These are phyloP conservation scores for Dryas integrifolia DNA, from an alignment of 331 rosid species.

Conservation along the genomic window DNA sequence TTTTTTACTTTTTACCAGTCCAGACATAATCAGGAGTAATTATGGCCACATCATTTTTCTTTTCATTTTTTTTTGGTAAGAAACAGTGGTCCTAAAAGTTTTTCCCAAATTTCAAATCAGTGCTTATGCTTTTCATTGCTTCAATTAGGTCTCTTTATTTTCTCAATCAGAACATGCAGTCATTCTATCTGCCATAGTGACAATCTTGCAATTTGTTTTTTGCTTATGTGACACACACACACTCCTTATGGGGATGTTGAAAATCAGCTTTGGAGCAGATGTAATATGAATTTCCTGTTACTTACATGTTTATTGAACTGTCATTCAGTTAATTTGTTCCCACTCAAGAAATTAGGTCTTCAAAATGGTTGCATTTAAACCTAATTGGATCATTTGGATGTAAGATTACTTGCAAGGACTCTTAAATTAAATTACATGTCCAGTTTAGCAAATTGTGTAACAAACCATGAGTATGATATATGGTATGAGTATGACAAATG, in stretches of 20 bases:
- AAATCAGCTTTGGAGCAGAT: not conserved
- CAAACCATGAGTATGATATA: not conserved
- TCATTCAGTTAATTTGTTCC: too few relatives aligned
- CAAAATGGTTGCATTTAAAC: not conserved
- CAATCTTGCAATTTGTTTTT: not conserved
- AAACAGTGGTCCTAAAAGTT: not conserved
- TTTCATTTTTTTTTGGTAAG: not conserved
- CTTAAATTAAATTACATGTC: not conserved
- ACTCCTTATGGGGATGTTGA: not conserved
- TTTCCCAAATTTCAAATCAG: not conserved
- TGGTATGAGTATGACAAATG: not conserved
- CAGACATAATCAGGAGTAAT: slow-evolving; percentile 14
- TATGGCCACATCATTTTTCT: slow-evolving; percentile 9
- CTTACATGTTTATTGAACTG: not conserved
- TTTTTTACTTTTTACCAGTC: slow-evolving; percentile 18
- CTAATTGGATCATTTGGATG: not conserved
- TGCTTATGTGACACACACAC: not conserved
- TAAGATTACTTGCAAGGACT: not conserved
- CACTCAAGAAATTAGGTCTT: too few relatives aligned
- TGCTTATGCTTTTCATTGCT: not conserved
- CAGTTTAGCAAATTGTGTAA: not conserved
- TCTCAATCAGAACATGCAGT: not conserved
- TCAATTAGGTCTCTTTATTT: not conserved
- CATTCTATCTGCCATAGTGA: not conserved
- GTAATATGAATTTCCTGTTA: too few relatives aligned